Percentiles rank a stretch among this genome's conserved stretches.
Conservation (phyloP, 202 grass and related monocot genomes). For the Panicum hallii region DNA sequence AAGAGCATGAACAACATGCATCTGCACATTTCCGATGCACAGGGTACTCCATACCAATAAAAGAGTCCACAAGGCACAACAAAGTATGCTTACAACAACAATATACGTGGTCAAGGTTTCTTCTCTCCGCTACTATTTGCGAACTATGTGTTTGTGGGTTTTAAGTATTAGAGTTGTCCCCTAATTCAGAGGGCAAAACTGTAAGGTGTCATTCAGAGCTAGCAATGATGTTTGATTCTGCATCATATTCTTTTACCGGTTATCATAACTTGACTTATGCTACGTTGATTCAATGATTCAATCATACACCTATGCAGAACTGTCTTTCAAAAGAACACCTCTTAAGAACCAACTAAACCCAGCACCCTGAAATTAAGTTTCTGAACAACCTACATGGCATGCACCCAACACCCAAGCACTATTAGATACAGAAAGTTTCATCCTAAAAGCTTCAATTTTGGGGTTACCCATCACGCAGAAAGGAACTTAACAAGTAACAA, state of each 20-base stretch:
- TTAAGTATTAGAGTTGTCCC: not conserved
- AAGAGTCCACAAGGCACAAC: too few species aligned
- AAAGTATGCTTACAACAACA: not conserved
- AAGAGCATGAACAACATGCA: not conserved
- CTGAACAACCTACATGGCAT: not conserved
- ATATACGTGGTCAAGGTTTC: not conserved
- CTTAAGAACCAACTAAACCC: not conserved
- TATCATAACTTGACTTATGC: not conserved
- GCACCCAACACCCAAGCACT: not conserved
- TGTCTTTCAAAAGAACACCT: too few species aligned
- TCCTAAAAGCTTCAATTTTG: not conserved
- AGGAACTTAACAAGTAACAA: not conserved
- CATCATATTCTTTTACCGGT: not conserved
- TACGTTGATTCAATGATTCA: not conserved
- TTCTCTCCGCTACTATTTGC: not conserved
- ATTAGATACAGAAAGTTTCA: not conserved
- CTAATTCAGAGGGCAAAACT: not conserved
- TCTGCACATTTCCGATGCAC: not conserved
- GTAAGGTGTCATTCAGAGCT: not conserved
- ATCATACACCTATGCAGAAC: too few species aligned
- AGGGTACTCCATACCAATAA: not conserved
- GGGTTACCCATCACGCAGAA: not conserved
- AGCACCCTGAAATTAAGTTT: not conserved
- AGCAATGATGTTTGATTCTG: not conserved
- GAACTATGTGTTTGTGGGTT: not conserved